Base-by-base conservation (phyloP, 1,284 basidiomycete species). In the Ustilago crameri region DNA sequence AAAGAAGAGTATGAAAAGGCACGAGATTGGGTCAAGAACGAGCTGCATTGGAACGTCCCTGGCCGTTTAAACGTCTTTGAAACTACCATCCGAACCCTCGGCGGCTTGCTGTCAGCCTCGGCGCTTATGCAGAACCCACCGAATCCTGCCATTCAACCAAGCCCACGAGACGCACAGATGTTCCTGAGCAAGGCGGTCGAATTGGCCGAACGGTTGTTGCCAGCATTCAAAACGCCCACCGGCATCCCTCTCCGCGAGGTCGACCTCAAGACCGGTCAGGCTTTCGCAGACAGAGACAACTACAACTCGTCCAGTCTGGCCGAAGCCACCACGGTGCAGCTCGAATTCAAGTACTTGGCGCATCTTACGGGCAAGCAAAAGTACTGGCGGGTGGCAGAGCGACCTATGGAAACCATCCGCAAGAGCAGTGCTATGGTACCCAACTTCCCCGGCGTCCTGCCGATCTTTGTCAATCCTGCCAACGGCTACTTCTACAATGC, bases 51-150 rank as follows among this genome's bases (percentile, higher is more conserved):
- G 79, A 90, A 95, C 35, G 87, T 89, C 12, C 90, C 93, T 76
- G 93, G 87, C 12, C 85, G 88, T 18, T 92, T 93, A 84, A 97
- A 91, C 83, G 93, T 92, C 0, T 98, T 98, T 76, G 95, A 98
- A 88, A 91, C 90, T 0, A 92, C 91, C 0, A 93, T 93, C 46
- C 89, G 92, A 20, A 87, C 92, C 2, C 85, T 93, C 1, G 92
- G 92, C 12, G 92, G 92, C 9, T 85, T 98, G 1, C 87, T 97
- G 0, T 90, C 93, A 0, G 91, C 93, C 0, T 65, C 76, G 2
- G 77, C 80, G 7, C 58, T 83, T 5, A 80, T 80, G 26, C 53
- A 54, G 5, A 63, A 75, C 37, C 78, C 78, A 1, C 73, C 75
- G 1, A 59, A 73, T 17, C 60, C 65, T 24, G 60, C 59, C 1